Percentiles rank a stretch among this genome's conserved stretches.
phyloP scores from a whole-genome alignment of 75 land plant genomes.

The Sequoiadendron giganteum region DNA sequence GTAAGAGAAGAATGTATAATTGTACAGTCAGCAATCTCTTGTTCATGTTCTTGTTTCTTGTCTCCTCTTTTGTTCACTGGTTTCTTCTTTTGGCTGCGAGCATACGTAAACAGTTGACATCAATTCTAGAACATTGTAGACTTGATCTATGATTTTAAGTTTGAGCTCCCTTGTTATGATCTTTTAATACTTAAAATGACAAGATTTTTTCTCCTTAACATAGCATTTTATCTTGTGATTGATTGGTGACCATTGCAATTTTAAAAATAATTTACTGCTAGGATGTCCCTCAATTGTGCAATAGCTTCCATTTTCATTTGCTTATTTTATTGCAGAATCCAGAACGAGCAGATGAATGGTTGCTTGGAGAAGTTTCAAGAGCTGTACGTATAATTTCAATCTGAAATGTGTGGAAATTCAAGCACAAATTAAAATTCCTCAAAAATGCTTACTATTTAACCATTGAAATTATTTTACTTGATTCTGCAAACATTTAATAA shows the following conservation, averaged over 20 bases:
- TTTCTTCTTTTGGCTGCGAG: background rate
- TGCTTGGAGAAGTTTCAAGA: slow-evolving; percentile 68
- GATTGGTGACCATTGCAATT: background rate
- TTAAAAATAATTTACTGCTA: background rate
- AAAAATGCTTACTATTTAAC: background rate
- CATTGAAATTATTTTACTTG: background rate
- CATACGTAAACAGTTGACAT: background rate
- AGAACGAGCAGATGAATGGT: slow-evolving; percentile 70
- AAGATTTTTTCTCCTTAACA: background rate
- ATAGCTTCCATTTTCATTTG: background rate
- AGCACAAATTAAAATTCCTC: slow-evolving; percentile 7
- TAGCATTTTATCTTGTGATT: background rate
- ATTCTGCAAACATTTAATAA: background rate
- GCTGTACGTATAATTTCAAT: slow-evolving; percentile 67
- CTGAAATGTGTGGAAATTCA: background rate
- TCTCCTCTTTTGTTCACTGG: background rate
- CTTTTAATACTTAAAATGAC: background rate
- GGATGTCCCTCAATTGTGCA: background rate
- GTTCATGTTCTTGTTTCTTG: no score
- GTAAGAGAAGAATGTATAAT: background rate
- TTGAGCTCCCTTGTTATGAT: background rate
- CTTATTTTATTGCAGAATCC: slow-evolving; percentile 47
- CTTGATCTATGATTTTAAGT: background rate
- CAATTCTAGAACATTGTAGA: background rate
- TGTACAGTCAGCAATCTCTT: background rate